Base-by-base conservation (phyloP, 2,329 filamentous ascomycete genomes). In the Colletotrichum camelliae region DNA sequence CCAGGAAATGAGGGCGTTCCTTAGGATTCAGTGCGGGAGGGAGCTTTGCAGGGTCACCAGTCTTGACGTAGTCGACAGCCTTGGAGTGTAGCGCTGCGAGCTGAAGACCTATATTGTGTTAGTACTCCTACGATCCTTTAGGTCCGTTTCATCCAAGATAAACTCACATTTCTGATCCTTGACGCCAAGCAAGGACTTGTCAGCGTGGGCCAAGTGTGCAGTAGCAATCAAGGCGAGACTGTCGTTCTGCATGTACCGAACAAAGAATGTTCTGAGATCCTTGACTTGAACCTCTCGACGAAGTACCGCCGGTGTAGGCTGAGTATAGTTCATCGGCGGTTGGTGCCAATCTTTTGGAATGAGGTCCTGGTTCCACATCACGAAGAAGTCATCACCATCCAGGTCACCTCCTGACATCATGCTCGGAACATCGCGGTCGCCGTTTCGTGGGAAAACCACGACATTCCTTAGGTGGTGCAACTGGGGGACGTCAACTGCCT, bases 371-470 rank as follows among this genome's bases (percentile, higher is more conserved):
- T 99, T 96, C 96, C 97, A 99, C 61, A 98, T 94, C 7, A 98
- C 92, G 71, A 98, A 93, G 82, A 96, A 99, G 81, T 99, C 97
- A 80, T 99, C 97, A 0, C 97, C 97, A 81, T 99, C 97, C 0
- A 99, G 89, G 81, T 99, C 97, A 0, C 97, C 97, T 3, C 97
- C 97, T 5, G 97, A 98, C 78, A 97, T 96, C 96, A 98, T 98
- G 80, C 94, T 96, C 1, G 96, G 92, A 27, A 99, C 86, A 77
- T 98, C 95, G 18, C 94, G 89, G 81, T 98, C 95, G 0, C 96
- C 96, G 0, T 88, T 93, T 43, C 94, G 92, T 1, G 97, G 95
- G 65, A 99, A 93, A 0, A 98, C 96, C 1, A 98, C 93, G 1
- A 97, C 94, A 81, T 98, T 93, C 72, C 91, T 93, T 5, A 98